Percentiles rank a stretch among this genome's conserved stretches.
phyloP scores from a whole-genome alignment of 169 alveolate genomes.

The Eimeria acervulina region DNA sequence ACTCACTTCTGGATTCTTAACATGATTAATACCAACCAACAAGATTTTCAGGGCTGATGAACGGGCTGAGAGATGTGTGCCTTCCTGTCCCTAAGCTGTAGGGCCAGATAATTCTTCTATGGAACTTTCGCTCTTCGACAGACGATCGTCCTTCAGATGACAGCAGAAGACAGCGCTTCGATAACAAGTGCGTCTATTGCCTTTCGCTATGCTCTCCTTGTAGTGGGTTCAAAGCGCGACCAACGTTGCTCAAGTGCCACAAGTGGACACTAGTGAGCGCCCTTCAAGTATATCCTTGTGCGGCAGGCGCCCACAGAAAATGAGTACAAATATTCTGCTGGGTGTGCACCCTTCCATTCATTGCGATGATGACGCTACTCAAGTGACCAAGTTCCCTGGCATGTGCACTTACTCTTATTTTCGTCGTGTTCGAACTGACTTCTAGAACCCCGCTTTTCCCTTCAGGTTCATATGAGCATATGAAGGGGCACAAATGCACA shows the following conservation, averaged over 20 bases:
- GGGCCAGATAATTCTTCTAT: not conserved
- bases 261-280: not conserved
- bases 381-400: not conserved
- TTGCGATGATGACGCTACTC: not conserved
- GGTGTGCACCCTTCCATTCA: not conserved
- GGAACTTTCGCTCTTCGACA: constrained; percentile 8
- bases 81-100: not conserved
- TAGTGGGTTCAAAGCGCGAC: not conserved
- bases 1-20: not conserved
- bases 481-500: not conserved
- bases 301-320: not conserved
- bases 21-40: not conserved
- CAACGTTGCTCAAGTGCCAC: not conserved
- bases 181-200: not conserved
- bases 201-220: not conserved
- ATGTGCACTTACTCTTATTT: not conserved
- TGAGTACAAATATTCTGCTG: not conserved
- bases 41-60: not conserved
- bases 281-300: not conserved
- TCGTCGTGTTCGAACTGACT: not conserved
- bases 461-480: not conserved
- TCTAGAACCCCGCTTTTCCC: not conserved
- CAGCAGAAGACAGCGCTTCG: not conserved
- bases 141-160: not conserved
- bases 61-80: not conserved